Percentiles rank a stretch among this genome's conserved stretches.
Conservation (phyloP, 1,284 basidiomycete species). For the Marasmius oreades region DNA sequence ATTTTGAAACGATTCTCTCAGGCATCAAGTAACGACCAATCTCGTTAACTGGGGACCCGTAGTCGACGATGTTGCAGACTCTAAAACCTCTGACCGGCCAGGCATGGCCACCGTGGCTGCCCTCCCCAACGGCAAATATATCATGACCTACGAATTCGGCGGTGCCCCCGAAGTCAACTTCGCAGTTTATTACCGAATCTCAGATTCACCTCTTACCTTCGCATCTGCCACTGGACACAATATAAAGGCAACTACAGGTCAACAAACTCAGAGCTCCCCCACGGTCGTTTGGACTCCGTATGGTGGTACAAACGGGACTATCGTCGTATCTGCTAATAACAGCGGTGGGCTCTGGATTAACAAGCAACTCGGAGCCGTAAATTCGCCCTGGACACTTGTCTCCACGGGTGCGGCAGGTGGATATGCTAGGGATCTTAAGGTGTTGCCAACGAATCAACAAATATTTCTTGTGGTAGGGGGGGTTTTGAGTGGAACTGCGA, state of each 20-base stretch:
- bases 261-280: conserved; percentile 24
- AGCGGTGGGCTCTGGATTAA: conserved; percentile 18
- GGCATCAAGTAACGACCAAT: conserved; percentile 28
- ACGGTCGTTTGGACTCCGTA: conserved; percentile 27
- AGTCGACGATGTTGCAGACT: conserved; percentile 26
- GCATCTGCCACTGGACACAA: conserved; percentile 9
- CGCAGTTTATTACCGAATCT: conserved; percentile 16
- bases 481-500: conserved; percentile 12
- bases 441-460: conserved; percentile 12
- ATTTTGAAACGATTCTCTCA: too few species aligned
- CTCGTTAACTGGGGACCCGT: conserved; percentile 27
- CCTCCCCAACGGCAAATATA: conserved; percentile 28
- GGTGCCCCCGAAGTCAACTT: conserved; percentile 20
- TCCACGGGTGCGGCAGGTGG: conserved; percentile 10
- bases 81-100: conserved; percentile 25
- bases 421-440: conserved; percentile 13
- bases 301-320: conserved; percentile 26
- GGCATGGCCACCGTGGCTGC: conserved; percentile 31
- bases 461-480: conserved; percentile 15
- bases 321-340: conserved; percentile 27
- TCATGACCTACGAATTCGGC: conserved; percentile 31
- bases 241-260: conserved; percentile 21
- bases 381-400: conserved; percentile 15
- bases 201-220: conserved; percentile 15
- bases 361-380: conserved; percentile 14